A percentile compares a stretch with the other conserved stretches of the same genome.
Conservation (phyloP, 768 basidiomycete species). For the Leccinum boreale region DNA sequence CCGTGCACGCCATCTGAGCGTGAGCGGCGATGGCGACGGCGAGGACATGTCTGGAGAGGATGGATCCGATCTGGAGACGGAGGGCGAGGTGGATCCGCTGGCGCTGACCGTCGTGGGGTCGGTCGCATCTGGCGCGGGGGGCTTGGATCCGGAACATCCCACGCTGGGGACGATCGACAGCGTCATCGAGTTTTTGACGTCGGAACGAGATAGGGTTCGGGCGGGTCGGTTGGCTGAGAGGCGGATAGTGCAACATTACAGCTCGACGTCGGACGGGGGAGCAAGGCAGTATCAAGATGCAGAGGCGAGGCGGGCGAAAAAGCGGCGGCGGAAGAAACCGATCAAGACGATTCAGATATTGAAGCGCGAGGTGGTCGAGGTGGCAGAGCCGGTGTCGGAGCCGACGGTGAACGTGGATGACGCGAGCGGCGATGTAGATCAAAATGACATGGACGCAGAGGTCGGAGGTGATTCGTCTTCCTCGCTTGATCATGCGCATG, state of each 20-base stretch:
- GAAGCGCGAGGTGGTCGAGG: conserved; percentile 18
- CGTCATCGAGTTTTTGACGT: conserved; percentile 71
- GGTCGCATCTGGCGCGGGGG: conserved; percentile 18
- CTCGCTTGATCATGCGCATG: conserved; percentile 20
- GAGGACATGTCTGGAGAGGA: conserved; percentile 9
- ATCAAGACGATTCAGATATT: conserved; percentile 28
- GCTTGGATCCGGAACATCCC: conserved; percentile 43
- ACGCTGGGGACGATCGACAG: conserved; percentile 72
- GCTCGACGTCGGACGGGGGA: conserved; percentile 36
- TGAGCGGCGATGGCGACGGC: no score
- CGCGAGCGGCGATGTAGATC: conserved; percentile 27
- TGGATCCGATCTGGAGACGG: conserved; percentile 35
- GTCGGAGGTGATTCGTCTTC: conserved; percentile 28
- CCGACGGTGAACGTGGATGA: conserved; percentile 22
- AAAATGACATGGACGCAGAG: conserved; percentile 19
- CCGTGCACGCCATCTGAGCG: no score
- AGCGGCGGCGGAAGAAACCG: conserved; percentile 38
- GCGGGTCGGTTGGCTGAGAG: conserved; percentile 36
- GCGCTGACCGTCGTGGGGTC: conserved; percentile 28
- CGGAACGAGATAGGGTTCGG: conserved; percentile 59
- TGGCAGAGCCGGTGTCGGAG: conserved; percentile 22
- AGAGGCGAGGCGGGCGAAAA: conserved; percentile 37
- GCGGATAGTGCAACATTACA: conserved; percentile 26
- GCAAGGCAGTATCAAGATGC: conserved; percentile 37
- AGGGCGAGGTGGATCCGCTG: conserved; percentile 32